Evolutionary conservation across 2,329 filamentous ascomycete genomes (phyloP), one percentile per base, ranked within the genome.

Genomic region (Rhynchosporium agropyri): DNA sequence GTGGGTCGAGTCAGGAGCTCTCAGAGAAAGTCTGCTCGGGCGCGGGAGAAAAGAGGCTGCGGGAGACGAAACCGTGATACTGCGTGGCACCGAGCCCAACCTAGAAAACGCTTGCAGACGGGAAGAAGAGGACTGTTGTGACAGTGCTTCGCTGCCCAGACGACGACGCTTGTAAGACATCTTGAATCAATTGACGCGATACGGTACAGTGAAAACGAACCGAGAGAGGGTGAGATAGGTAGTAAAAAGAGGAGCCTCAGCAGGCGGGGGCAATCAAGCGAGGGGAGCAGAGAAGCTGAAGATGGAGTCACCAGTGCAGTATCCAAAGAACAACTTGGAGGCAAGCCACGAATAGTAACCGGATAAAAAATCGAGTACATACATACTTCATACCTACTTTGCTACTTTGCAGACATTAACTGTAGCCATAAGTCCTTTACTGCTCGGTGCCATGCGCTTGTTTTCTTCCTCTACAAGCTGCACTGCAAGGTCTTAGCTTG

Each of bases 81-180:
- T 68, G 51, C 61, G 65, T 9, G 63, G 48, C 2, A 64, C 63
- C 13, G 71, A 70, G 57, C 65, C 64, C 51, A 65, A 60, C 36
- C 60, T 63, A 13, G 67, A 68, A 43, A 69, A 66, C n/a, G 67
- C 33, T 33, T 64, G 63, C 38, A 63, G 60, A 38, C 46, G 61
- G 54, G 68, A 65, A 8, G 67, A 65, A 45, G 61, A 36, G 36
- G 58, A 63, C 42, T 57, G 55, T 28, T 68, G 58, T 33, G 70
- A 69, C 4, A 60, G 51, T 26, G 48, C 28, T 31, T 31, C 46
- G 49, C 60, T 56, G 13, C 51, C 43, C 8, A 61, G 4, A 12
- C 66, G 66, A 45, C 67, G 70, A 61, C 72, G 72, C 63, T 72
- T 74, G 60, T 63, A 71, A 6, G 69, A 63, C 71, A 72, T 72